Evolutionary conservation across 179 eudicot genomes (phyloP).

Genomic region (Gypsophila paniculata): DNA sequence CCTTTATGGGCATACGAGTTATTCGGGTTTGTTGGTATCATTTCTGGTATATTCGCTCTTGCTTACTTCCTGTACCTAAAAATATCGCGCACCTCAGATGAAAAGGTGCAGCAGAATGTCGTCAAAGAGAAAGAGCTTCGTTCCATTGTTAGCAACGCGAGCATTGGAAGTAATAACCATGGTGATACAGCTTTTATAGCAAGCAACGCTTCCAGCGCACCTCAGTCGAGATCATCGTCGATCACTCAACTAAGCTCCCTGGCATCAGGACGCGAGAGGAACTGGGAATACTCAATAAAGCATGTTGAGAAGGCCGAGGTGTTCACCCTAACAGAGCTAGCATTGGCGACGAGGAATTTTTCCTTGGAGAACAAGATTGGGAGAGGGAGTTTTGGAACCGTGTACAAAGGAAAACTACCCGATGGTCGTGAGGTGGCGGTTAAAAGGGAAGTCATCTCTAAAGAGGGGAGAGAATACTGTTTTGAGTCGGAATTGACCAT

Average conservation of each 20-base stretch:
- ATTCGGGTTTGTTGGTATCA: constrained; percentile 32
- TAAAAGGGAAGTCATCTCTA: constrained; percentile 43
- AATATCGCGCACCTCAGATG: background rate
- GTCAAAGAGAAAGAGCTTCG: constrained; percentile 23
- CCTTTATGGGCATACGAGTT: constrained; percentile 36
- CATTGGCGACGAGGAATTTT: constrained; percentile 44
- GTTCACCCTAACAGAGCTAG: constrained; percentile 40
- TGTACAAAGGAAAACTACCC: constrained; percentile 42
- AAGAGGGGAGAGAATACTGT: constrained; percentile 35
- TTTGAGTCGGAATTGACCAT: constrained; percentile 48
- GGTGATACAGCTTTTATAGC: constrained; percentile 31
- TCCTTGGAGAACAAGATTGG: constrained; percentile 50
- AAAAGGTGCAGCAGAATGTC: constrained; percentile 4
- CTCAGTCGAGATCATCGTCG: constrained; percentile 45
- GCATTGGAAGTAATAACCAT: background rate
- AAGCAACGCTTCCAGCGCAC: constrained; percentile 39
- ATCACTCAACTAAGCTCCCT: constrained; percentile 33
- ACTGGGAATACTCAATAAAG: constrained; percentile 39
- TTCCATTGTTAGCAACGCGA: constrained; percentile 20
- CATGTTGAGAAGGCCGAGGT: constrained; percentile 39
- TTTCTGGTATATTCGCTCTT: constrained; percentile 36
- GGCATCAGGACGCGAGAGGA: constrained; percentile 33
- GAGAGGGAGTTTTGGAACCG: constrained; percentile 53
- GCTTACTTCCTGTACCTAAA: constrained; percentile 23
- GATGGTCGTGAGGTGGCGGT: constrained; percentile 61